Evolutionary conservation across 176 grass and related monocot genomes (phyloP), one percentile per base, ranked within the genome.

Genomic region (Juncus inflexus): DNA sequence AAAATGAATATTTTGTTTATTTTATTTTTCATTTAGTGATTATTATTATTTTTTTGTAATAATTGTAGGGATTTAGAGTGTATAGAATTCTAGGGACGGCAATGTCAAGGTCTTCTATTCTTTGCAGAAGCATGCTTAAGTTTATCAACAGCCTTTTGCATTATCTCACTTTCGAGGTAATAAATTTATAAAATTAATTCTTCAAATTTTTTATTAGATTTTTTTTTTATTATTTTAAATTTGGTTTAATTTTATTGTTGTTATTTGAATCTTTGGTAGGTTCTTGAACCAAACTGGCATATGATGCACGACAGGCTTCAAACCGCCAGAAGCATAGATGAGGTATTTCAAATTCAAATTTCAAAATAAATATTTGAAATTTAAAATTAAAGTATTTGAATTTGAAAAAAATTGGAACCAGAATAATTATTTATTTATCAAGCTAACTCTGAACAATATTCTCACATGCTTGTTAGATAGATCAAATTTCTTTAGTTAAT

Each of bases 241-340:
- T 57, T 77, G 13, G 55, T 50, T 50, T 74, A 9, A 47, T 47
- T 47, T 47, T 47, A 2, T 71, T 28, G 19, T 28, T 28, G 19
- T 28, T 28, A 28, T 28, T 28, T 28, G 19, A 28, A 28, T 28
- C 19, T 28, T 28, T 28, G 19, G 19, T 50, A 99, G 88, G 88
- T 99, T 76, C 85, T 99, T 50, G 94, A 99, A 84, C 94, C 88
- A 77, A 99, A 99, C 65, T 92, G 94, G 94, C 94, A 99, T 79
- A 73, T 83, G 65, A 90, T 99, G 89, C 83, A 86, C 70, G 86
- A 82, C 15, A 58, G 78, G 4, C 83, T 99, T 74, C 78, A 89
- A 79, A 92, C 76, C 57, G 89, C 89, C 77, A 92, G 67, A 76
- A 99, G 85, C 80, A 92, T 99, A 73, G 95, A 99, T 83, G 95